Conservation (phyloP, 192 early-diverging fungal species). For the Umbelopsis isabellina region DNA sequence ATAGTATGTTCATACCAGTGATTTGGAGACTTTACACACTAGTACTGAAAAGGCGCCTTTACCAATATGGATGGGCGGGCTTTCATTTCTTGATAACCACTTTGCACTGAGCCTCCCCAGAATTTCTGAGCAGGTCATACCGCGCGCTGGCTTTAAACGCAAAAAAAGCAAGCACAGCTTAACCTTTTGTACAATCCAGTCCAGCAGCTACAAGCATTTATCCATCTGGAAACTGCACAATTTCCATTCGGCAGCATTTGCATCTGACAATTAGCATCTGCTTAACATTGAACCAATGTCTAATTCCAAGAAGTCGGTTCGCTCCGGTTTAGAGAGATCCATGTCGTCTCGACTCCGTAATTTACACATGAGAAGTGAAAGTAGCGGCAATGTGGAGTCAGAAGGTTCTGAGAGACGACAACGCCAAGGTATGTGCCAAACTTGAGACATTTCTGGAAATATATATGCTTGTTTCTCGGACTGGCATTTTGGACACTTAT, state of each 20-base stretch:
- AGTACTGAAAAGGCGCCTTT: too few relatives aligned
- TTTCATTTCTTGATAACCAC: neutral
- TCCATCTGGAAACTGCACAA: neutral
- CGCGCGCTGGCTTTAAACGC: conserved; percentile 20
- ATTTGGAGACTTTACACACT: too few relatives aligned
- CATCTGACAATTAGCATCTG: neutral
- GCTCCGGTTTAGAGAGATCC: conserved; percentile 18
- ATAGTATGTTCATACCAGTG: too few relatives aligned
- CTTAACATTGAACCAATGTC: neutral
- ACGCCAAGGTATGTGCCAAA: neutral
- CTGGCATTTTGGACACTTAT: conserved; percentile 1
- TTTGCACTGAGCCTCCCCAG: conserved; percentile 10
- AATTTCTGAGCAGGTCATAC: conserved; percentile 19
- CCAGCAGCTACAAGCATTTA: neutral
- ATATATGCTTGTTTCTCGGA: neutral
- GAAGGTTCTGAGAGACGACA: neutral
- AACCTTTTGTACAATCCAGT: conserved; percentile 1
- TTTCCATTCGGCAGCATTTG: neutral
- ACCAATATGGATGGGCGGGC: neutral
- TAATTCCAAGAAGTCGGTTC: conserved; percentile 19
- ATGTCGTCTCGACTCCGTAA: conserved; percentile 17
- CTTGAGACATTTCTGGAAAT: neutral
- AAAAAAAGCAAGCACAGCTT: conserved; percentile 14
- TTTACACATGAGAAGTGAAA: conserved; percentile 19
- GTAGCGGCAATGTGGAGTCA: conserved; percentile 13